Conservation (phyloP, 257 asterid species). For the Salvia hispanica region DNA sequence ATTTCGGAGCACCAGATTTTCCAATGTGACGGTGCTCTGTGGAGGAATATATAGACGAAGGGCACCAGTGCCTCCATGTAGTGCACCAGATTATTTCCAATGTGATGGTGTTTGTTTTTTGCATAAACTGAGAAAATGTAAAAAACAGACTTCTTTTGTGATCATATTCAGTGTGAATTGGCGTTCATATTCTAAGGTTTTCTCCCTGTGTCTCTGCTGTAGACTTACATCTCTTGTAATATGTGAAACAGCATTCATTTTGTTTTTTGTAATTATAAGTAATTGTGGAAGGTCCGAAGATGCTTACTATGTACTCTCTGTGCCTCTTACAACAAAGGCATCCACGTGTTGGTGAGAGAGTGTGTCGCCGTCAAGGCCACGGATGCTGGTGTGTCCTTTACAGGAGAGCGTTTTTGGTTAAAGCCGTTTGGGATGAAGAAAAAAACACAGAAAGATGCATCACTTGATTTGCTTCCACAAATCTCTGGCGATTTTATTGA, state of each 20-base stretch:
- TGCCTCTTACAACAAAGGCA: not conserved
- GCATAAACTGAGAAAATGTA: slow-evolving; percentile 32
- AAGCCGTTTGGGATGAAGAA: not conserved
- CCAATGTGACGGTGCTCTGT: slow-evolving; percentile 34
- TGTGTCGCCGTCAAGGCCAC: too few relatives aligned
- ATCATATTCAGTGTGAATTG: slow-evolving; percentile 4
- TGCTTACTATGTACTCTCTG: too few relatives aligned
- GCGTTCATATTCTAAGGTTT: not conserved
- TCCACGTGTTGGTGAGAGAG: not conserved
- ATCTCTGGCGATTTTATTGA: not conserved
- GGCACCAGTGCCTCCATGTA: slow-evolving; percentile 23
- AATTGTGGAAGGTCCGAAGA: too few relatives aligned
- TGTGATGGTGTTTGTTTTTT: slow-evolving; percentile 44
- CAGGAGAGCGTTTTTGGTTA: too few relatives aligned
- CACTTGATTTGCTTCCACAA: not conserved
- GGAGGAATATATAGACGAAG: not conserved
- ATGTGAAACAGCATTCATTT: too few relatives aligned
- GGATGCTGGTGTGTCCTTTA: slow-evolving; percentile 1
- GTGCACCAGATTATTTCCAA: slow-evolving; percentile 41
- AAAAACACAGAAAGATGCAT: not conserved
- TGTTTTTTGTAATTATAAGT: too few relatives aligned
- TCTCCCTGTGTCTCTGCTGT: too few relatives aligned
- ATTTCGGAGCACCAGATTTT: slow-evolving; percentile 39
- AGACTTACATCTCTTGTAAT: too few relatives aligned
- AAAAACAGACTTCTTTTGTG: slow-evolving; percentile 27